These are phyloP conservation scores for Xylaria telfairii DNA, from an alignment of 495 filamentous ascomycete genomes.

Conservation along the genomic window DNA sequence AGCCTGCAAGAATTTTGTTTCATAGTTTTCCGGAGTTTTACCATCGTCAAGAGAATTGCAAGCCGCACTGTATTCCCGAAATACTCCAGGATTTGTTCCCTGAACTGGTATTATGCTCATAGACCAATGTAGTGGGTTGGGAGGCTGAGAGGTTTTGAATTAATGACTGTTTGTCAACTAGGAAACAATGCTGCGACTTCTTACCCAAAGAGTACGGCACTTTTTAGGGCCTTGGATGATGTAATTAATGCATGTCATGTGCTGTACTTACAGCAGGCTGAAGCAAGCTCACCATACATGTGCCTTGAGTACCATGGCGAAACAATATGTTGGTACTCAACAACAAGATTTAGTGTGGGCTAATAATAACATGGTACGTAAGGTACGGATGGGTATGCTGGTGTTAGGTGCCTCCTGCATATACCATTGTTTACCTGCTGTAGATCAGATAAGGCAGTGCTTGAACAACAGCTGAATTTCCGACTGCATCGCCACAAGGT, in stretches of 20 bases:
- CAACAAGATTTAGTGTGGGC: neutral
- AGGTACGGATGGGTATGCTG: neutral
- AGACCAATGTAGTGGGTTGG: too few relatives aligned
- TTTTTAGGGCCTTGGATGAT: neutral
- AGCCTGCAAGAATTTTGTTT: too few relatives aligned
- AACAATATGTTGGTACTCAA: neutral
- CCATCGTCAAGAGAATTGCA: too few relatives aligned
- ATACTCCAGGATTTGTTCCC: too few relatives aligned
- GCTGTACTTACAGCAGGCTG: neutral
- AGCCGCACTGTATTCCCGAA: too few relatives aligned
- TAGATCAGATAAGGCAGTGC: neutral
- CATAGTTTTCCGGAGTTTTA: too few relatives aligned
- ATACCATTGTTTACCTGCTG: too few relatives aligned
- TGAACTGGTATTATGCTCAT: too few relatives aligned
- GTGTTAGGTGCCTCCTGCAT: neutral
- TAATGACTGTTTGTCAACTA: neutral
- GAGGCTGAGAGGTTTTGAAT: neutral
- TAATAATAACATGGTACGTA: neutral
- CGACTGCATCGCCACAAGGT: neutral
- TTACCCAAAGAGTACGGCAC: neutral
- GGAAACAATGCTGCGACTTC: neutral
- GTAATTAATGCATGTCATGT: neutral
- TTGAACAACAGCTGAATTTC: neutral
- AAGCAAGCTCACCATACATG: too few relatives aligned
- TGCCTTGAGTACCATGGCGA: neutral